Evolutionary conservation across 345 rosid species (phyloP), one percentile per base, ranked within the genome.

Genomic region (Streptanthus diversifolius): DNA sequence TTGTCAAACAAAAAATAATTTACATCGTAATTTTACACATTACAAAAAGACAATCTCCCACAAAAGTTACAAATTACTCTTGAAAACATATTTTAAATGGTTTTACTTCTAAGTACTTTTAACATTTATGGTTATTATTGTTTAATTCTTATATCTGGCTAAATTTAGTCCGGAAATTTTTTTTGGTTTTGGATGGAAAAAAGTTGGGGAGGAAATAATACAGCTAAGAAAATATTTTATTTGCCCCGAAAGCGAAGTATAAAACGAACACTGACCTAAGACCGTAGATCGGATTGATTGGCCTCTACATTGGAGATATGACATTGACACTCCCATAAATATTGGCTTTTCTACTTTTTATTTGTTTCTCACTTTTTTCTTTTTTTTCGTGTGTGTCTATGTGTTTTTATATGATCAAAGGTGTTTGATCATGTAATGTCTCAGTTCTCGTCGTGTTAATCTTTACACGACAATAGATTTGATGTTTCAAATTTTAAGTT

Each of bases 291-390:
- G 43, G 71, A 69, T 60, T 76, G 75, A 76, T 69, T 76, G 74
- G 79, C 66, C 79, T 62, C 75, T 62, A 69, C 79, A 63, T 76
- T 76, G 79, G 53, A 62, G 58, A 52, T 2, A 11, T 70, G 75
- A 63, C 75, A 70, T 21, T 63, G 79, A 76, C 79, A 76, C 71
- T 54, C 65, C 80, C 75, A 70, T 76, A 63, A 63, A 76, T 76
- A 70, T 70, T 63, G 80, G 75, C 71, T 76, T 76, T 76, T 76
- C 63, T 63, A 63, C 60, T 62, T 68, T 48, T 25, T 24, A 6
- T 47, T 56, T 56, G 7, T 17, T 45, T 25, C 21, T 37, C 32
- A 14, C 11, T 18, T 47, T 11, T 1, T 24, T 19, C 11, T 18
- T 47, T 11, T 1, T 24, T 15, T 56, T 43, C 22, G 8, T 27